phyloP scores from a whole-genome alignment of 2,329 filamentous ascomycete species.

The Fusarium compactum region DNA sequence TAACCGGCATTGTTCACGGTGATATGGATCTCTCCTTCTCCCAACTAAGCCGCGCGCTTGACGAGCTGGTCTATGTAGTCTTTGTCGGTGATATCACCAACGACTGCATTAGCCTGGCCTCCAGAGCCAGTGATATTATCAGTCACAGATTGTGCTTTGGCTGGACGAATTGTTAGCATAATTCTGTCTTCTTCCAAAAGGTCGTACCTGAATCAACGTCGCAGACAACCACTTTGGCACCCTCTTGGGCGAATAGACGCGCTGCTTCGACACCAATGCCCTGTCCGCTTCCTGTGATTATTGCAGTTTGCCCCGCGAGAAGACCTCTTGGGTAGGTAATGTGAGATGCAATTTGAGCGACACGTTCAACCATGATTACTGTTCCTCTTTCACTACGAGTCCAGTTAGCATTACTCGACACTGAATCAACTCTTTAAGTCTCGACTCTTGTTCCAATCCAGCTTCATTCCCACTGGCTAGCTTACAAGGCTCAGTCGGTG shows the following conservation, averaged over 20 bases:
- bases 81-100: neutral
- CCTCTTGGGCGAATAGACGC: neutral
- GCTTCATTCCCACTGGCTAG: neutral
- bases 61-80: neutral
- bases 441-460: rapidly evolving
- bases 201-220: neutral
- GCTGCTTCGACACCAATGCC: neutral
- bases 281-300: neutral
- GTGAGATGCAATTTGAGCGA: constrained; percentile 4
- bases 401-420: rapidly evolving
- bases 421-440: neutral
- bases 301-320: neutral
- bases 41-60: neutral
- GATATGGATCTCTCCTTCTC: neutral
- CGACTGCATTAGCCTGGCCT: neutral
- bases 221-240: neutral
- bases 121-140: neutral
- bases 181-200: neutral
- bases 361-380: neutral
- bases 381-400: neutral
- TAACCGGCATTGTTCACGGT: constrained; percentile 1
- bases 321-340: neutral
- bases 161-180: neutral
- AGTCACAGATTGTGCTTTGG: neutral
- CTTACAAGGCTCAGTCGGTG: neutral